phyloP scores from a whole-genome alignment of 176 grass and related monocot species.

The Aegilops sharonensis region DNA sequence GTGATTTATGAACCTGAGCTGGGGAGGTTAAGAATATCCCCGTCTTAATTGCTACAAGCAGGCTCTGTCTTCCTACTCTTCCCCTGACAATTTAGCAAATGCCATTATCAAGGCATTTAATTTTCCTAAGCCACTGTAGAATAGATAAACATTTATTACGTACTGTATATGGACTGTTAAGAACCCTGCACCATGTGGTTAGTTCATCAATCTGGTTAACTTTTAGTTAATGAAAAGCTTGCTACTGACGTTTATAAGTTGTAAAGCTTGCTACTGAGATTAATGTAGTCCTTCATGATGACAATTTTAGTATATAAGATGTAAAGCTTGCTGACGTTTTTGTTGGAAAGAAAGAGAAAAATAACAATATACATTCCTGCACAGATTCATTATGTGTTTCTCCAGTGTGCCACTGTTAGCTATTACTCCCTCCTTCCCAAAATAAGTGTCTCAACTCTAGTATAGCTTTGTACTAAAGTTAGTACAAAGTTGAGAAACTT shows the following conservation, averaged over 20 bases:
- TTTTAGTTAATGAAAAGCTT: background rate
- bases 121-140: background rate
- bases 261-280: background rate
- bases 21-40: background rate
- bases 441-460: too few species aligned
- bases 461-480: too few species aligned
- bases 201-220: background rate
- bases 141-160: background rate
- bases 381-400: slow-evolving; percentile 4
- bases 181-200: background rate
- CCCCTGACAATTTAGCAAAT: background rate
- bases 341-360: background rate
- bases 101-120: background rate
- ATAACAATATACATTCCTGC: background rate
- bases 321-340: slow-evolving; percentile 1
- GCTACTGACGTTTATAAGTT: background rate
- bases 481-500: too few species aligned
- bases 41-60: background rate
- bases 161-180: background rate
- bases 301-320: background rate
- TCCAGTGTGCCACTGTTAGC: background rate
- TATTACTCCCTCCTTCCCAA: background rate
- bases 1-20: background rate
- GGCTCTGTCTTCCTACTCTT: background rate
- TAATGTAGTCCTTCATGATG: too few species aligned